Conservation (phyloP, 2,329 filamentous ascomycete species). For the Metarhizium sp. region DNA sequence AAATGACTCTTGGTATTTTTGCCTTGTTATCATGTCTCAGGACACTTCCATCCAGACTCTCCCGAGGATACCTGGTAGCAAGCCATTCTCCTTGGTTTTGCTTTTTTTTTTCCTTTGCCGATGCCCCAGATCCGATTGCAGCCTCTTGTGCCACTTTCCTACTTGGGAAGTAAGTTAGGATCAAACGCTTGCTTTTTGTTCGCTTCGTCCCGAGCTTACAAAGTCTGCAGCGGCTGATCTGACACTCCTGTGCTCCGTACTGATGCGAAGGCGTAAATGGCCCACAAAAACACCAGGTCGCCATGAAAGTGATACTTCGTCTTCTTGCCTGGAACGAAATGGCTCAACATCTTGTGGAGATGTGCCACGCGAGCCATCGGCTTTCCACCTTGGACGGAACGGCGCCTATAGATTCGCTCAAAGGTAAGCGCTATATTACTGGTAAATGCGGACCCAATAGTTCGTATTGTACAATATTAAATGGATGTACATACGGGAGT, state of each 20-base stretch:
- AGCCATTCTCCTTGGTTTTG: too few species aligned
- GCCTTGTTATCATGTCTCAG: too few species aligned
- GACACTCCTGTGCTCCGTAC: not conserved
- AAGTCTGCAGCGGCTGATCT: not conserved
- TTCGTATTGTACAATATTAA: too few species aligned
- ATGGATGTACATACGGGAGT: too few species aligned
- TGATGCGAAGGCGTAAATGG: not conserved
- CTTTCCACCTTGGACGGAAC: not conserved
- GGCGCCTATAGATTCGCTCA: not conserved
- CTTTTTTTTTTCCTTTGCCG: not conserved
- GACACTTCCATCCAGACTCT: too few species aligned
- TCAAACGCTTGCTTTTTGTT: not conserved
- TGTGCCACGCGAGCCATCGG: not conserved
- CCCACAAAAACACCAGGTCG: not conserved
- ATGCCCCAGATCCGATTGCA: not conserved
- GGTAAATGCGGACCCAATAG: too few species aligned
- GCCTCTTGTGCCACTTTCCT: not conserved
- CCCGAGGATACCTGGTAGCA: too few species aligned
- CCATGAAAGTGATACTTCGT: not conserved
- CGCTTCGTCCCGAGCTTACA: conserved; percentile 2
- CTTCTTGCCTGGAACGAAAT: not conserved
- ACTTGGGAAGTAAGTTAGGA: too few species aligned
- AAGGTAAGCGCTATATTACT: too few species aligned
- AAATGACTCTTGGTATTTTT: too few species aligned
- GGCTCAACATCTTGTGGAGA: not conserved